Conservation (phyloP, 2,329 filamentous ascomycete genomes). For the Verticillium tricorpus region DNA sequence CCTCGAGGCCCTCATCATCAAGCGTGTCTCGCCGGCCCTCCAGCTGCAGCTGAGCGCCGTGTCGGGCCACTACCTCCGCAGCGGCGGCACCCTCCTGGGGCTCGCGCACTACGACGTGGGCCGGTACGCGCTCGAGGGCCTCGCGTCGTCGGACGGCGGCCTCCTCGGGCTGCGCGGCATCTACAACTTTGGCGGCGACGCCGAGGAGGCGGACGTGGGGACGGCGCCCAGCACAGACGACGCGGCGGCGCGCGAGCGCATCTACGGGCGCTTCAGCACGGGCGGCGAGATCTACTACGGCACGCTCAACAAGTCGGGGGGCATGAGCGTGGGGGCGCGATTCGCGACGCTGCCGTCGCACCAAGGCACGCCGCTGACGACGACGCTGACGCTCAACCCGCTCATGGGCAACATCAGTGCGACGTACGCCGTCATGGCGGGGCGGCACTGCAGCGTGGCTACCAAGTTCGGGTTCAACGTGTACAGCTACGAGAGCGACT, state of each 20-base stretch:
- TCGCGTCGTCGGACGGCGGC: slow-evolving; percentile 89
- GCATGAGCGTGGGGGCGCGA: slow-evolving; percentile 80
- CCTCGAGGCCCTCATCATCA: slow-evolving; percentile 80
- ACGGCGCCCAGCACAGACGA: slow-evolving; percentile 15
- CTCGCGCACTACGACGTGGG: slow-evolving; percentile 78
- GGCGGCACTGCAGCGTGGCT: slow-evolving; percentile 75
- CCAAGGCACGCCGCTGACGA: slow-evolving; percentile 84
- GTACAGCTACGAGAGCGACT: slow-evolving; percentile 94
- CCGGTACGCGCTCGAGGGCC: slow-evolving; percentile 81
- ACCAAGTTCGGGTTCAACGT: slow-evolving; percentile 96
- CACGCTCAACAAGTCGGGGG: slow-evolving; percentile 87
- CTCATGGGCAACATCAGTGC: slow-evolving; percentile 91
- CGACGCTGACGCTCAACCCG: slow-evolving; percentile 89
- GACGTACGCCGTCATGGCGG: slow-evolving; percentile 87
- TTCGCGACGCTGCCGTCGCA: slow-evolving; percentile 83
- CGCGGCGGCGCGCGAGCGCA: slow-evolving; percentile 47
- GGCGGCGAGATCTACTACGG: slow-evolving; percentile 96
- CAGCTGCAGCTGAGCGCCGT: slow-evolving; percentile 79
- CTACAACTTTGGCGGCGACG: slow-evolving; percentile 88
- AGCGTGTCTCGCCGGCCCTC: slow-evolving; percentile 69
- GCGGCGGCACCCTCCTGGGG: slow-evolving; percentile 71
- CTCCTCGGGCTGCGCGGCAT: slow-evolving; percentile 82
- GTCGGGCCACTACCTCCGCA: slow-evolving; percentile 65
- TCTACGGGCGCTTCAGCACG: slow-evolving; percentile 80
- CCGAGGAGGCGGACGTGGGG: slow-evolving; percentile 23